Percentiles rank a stretch among this genome's conserved stretches.
These are phyloP conservation scores for Salix viminalis DNA, from an alignment of 345 rosid species.

Conservation along the genomic window DNA sequence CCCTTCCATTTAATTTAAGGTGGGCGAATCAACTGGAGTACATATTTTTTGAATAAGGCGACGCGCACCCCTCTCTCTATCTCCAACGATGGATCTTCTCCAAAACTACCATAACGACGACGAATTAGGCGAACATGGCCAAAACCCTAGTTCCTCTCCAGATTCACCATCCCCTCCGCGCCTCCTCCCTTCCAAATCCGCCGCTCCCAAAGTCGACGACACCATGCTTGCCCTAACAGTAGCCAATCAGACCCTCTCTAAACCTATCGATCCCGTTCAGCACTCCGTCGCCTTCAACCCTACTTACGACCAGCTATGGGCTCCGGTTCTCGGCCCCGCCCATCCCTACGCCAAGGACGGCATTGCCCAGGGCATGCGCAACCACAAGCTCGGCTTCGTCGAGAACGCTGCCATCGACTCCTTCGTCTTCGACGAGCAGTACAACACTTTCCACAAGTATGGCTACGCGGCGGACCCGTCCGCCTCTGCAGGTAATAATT, in stretches of 20 bases:
- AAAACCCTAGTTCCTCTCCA: conserved; percentile 40
- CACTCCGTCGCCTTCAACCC: conserved; percentile 76
- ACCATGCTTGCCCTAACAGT: conserved; percentile 78
- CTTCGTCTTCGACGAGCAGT: conserved; percentile 86
- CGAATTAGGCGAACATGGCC: conserved; percentile 17
- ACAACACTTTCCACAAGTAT: conserved; percentile 78
- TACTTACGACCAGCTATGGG: conserved; percentile 87
- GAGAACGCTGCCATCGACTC: conserved; percentile 86
- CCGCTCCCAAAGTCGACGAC: conserved; percentile 90
- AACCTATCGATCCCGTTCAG: conserved; percentile 76
- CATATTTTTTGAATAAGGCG: too few relatives aligned
- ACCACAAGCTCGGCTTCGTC: conserved; percentile 93
- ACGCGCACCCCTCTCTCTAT: background rate
- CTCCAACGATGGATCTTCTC: conserved; percentile 49
- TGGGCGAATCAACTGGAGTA: too few relatives aligned
- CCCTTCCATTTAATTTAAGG: too few relatives aligned
- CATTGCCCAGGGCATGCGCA: conserved; percentile 93
- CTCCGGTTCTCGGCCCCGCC: conserved; percentile 78
- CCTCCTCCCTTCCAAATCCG: conserved; percentile 63
- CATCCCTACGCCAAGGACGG: conserved; percentile 96
- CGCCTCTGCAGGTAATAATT: conserved; percentile 45
- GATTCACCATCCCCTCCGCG: conserved; percentile 84
- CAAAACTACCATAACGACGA: conserved; percentile 40
- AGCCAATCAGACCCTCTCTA: conserved; percentile 47
- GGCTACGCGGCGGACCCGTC: conserved; percentile 93